Evolutionary conservation across 2,329 filamentous ascomycete species (phyloP).

Genomic region (Diplocarpon mali): DNA sequence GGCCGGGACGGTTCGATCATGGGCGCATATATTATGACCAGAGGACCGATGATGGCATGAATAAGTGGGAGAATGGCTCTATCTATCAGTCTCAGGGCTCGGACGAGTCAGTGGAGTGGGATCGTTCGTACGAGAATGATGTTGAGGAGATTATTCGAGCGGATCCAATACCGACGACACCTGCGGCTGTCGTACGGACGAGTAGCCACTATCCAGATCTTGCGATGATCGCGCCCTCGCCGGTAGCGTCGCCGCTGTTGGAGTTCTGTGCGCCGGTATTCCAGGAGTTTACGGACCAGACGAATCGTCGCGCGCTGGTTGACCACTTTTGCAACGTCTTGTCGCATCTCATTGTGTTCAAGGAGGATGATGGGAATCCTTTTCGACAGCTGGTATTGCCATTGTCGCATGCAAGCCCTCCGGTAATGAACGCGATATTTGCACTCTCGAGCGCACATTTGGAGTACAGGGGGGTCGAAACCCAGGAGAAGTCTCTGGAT

Average conservation of each 20-base stretch:
- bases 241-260: conserved; percentile 28
- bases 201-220: conserved; percentile 25
- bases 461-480: conserved; percentile 49
- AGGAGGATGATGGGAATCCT: conserved; percentile 50
- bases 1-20: conserved; percentile 17
- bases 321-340: conserved; percentile 54
- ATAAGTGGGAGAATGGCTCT: conserved; percentile 18
- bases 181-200: conserved; percentile 13
- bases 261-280: conserved; percentile 44
- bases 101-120: conserved; percentile 17
- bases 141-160: conserved; percentile 20
- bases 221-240: conserved; percentile 24
- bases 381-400: conserved; percentile 54
- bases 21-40: conserved; percentile 9
- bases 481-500: conserved; percentile 42
- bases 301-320: conserved; percentile 43
- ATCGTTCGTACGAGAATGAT: conserved; percentile 12
- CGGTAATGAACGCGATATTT: conserved; percentile 73
- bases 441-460: conserved; percentile 77
- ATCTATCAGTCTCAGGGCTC: conserved; percentile 16
- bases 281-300: conserved; percentile 43
- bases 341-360: conserved; percentile 53
- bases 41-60: conserved; percentile 4
- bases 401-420: conserved; percentile 41
- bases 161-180: conserved; percentile 4